Conservation (phyloP, 106 monocot species). For the Apostasia ramifera region DNA sequence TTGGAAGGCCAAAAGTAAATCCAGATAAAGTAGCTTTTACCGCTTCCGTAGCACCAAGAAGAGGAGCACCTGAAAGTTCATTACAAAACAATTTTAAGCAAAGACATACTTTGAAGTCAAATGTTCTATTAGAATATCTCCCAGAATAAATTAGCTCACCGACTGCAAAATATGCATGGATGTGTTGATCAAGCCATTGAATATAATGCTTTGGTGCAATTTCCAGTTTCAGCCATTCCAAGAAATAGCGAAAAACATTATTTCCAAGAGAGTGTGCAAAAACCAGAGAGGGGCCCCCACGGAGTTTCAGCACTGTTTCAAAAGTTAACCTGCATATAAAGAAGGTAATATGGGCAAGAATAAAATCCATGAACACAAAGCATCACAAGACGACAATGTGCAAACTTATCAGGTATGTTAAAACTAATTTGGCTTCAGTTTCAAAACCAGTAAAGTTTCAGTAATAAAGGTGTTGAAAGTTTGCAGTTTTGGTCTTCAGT, state of each 20-base stretch:
- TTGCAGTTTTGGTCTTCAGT: no score
- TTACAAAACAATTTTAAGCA: constrained; percentile 4
- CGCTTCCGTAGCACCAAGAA: constrained; percentile 83
- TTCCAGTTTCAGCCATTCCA: constrained; percentile 98
- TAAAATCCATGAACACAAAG: no score
- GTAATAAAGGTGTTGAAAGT: no score
- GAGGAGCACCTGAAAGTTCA: constrained; percentile 65
- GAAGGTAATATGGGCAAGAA: neutral
- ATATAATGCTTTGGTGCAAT: constrained; percentile 91
- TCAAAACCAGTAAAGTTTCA: neutral
- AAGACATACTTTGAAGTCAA: neutral
- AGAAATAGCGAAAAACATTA: constrained; percentile 96
- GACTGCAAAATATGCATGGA: constrained; percentile 99
- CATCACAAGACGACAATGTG: neutral
- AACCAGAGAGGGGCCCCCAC: constrained; percentile 86
- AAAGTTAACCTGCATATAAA: constrained; percentile 70
- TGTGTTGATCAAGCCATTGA: constrained; percentile 96
- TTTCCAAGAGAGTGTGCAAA: constrained; percentile 98
- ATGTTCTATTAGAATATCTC: constrained; percentile 1
- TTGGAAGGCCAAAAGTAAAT: constrained; percentile 90
- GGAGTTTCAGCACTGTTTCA: constrained; percentile 86
- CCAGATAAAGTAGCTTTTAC: constrained; percentile 78
- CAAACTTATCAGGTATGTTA: neutral
- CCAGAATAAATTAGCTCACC: constrained; percentile 31
- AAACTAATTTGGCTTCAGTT: neutral